Conservation (phyloP, 2,329 filamentous ascomycete species). For the Xylariaceae sp. region DNA sequence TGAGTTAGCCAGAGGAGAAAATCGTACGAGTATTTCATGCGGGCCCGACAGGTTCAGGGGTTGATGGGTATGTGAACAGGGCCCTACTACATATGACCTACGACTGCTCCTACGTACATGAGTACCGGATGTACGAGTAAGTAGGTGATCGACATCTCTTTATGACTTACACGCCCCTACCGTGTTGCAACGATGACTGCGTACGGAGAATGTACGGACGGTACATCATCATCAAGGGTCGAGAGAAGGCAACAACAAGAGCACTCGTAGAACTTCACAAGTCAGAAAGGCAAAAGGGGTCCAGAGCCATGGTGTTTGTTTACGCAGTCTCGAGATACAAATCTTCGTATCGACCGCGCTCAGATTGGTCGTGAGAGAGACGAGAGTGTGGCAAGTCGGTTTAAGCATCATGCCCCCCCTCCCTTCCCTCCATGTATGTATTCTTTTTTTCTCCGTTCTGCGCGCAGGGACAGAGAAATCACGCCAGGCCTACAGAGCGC, state of each 20-base stretch:
- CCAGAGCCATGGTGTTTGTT: conserved; percentile 15
- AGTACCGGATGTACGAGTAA: no score
- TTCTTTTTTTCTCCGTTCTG: conserved; percentile 1
- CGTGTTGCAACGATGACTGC: no score
- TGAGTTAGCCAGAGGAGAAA: not conserved
- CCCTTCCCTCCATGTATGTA: not conserved
- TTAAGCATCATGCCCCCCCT: conserved; percentile 3
- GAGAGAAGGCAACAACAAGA: not conserved
- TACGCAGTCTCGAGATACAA: not conserved
- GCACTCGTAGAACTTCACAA: not conserved
- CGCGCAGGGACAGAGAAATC: not conserved
- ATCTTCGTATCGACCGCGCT: not conserved
- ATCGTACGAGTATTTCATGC: conserved; percentile 10
- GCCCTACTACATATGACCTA: no score
- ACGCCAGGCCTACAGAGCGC: conserved; percentile 6
- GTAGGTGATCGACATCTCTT: no score
- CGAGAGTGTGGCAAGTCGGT: conserved; percentile 1
- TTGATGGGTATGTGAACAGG: no score
- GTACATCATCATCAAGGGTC: no score
- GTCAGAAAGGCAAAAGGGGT: not conserved
- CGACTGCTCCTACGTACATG: no score
- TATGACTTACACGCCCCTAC: no score
- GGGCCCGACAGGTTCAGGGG: not conserved
- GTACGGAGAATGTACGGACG: no score
- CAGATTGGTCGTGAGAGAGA: not conserved